Evolutionary conservation across 495 filamentous ascomycete species (phyloP).

Genomic region (Xylaria nigripes): DNA sequence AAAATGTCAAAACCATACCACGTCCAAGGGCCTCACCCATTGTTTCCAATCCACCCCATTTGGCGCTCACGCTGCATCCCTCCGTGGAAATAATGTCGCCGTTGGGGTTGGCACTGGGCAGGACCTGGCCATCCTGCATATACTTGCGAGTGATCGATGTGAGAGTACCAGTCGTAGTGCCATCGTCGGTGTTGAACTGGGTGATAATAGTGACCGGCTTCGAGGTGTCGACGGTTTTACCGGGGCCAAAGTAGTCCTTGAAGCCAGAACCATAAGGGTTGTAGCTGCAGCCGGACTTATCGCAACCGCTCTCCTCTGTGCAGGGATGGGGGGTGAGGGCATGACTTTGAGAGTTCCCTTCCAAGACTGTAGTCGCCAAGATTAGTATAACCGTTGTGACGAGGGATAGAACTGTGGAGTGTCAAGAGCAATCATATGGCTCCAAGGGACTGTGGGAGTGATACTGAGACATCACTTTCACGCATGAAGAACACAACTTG

Average conservation of each 20-base stretch:
- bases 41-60: constrained; percentile 45
- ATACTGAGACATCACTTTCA: too few relatives aligned
- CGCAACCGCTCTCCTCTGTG: constrained; percentile 34
- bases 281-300: constrained; percentile 29
- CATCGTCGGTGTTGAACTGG: constrained; percentile 54
- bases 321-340: constrained; percentile 59
- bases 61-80: constrained; percentile 51
- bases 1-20: constrained; percentile 60
- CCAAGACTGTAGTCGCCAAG: constrained; percentile 41
- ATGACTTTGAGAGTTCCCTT: constrained; percentile 55
- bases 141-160: constrained; percentile 56
- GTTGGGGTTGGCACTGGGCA: constrained; percentile 41
- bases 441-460: neutral
- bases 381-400: neutral
- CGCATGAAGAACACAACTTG: neutral
- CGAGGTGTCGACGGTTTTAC: constrained; percentile 47
- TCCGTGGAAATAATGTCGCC: constrained; percentile 47
- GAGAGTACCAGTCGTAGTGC: constrained; percentile 37
- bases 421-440: neutral
- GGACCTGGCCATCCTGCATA: constrained; percentile 52
- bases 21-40: constrained; percentile 45
- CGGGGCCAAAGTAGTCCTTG: constrained; percentile 44
- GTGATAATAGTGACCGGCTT: constrained; percentile 60
- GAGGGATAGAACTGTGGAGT: neutral
- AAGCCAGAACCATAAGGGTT: constrained; percentile 44